Evolutionary conservation across 176 grass and related monocot genomes (phyloP), one percentile per base, ranked within the genome.

Genomic region (Eremochloa ophiuroides): DNA sequence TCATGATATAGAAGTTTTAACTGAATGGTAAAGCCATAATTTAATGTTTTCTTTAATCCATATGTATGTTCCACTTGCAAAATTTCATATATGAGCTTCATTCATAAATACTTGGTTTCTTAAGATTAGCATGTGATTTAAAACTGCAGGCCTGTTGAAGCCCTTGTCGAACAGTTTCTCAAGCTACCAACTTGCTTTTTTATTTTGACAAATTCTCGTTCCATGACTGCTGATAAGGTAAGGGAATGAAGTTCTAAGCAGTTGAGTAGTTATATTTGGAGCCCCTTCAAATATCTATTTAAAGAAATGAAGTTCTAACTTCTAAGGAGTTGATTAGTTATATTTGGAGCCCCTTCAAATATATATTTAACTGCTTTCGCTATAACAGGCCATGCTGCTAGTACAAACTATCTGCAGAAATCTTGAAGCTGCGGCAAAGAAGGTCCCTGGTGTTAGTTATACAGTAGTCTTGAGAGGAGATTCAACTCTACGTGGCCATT

Each of bases 1-100:
- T 85, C 92, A 98, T 87, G 92, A 91, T 78, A 98, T 98, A 78
- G 87, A 94, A 83, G 95, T 98, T 77, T 85, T 98, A 82, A 98
- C 95, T 80, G 95, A 94, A 94, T 98, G 95, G 95, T 98, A 93
- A 76, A 41, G 9, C 34, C 51, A 75, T 38, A 65, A 50, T 53
- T 37, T 39, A 69, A 38, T 66, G 9, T 85, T 53, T 40, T 75
- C 16, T 67, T 60, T 62, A 67, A 23, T 56, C 27, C 18, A 37
- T 25, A 27, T 62, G 38, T 79, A 27, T 80, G 37, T 64, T 43
- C 26, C 64, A 23, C 26, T 46, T 37, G 13, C 38, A 86, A 61
- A 74, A 58, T 29, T 28, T 66, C 23, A 67, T 65, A 60, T 34
- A 47, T 14, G 27, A 31, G 23, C 39, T 84, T 73, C 11, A 1